These are phyloP conservation scores for Trichomonascaceae sp. DNA, from an alignment of 1,139 yeast genomes.

Conservation along the genomic window DNA sequence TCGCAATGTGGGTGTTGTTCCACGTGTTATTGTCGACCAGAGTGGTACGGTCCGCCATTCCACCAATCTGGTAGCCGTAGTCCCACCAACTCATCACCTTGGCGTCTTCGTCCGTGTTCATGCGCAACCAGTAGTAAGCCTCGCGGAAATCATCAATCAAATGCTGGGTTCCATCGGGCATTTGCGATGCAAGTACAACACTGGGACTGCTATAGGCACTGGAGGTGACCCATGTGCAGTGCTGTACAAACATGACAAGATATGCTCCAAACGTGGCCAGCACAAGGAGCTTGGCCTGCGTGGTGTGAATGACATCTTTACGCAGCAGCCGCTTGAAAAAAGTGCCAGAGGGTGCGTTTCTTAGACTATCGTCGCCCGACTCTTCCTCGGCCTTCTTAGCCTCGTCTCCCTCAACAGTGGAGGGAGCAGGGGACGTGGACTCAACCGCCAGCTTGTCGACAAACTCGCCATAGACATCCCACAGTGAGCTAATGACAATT, in stretches of 20 bases:
- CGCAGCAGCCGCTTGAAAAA: slow-evolving; percentile 6
- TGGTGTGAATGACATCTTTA: slow-evolving; percentile 19
- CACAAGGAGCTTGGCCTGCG: slow-evolving; percentile 49
- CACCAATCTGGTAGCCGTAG: slow-evolving; percentile 98
- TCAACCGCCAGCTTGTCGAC: slow-evolving; percentile 7
- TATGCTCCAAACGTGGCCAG: slow-evolving; percentile 61
- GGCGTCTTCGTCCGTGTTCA: slow-evolving; percentile 95
- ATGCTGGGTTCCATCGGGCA: slow-evolving; percentile 74
- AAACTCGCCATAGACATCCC: slow-evolving; percentile 64
- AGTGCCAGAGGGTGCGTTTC: slow-evolving; percentile 2
- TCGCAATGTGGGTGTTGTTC: slow-evolving; percentile 99
- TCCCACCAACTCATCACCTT: slow-evolving; percentile 99
- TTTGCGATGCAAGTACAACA: slow-evolving; percentile 76
- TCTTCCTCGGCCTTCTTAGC: slow-evolving; percentile 6
- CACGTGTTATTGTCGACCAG: slow-evolving; percentile 97
- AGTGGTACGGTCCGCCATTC: slow-evolving; percentile 99
- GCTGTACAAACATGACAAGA: slow-evolving; percentile 72
- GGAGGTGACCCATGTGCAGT: slow-evolving; percentile 96
- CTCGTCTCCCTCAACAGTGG: slow-evolving; percentile 4
- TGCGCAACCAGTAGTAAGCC: slow-evolving; percentile 97
- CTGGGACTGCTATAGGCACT: slow-evolving; percentile 96
- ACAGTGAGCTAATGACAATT: slow-evolving; percentile 69
- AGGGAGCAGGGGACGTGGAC: slow-evolving; percentile 7
- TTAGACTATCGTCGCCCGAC: slow-evolving; percentile 9
- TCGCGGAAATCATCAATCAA: slow-evolving; percentile 96